These are phyloP conservation scores for Climacium dendroides DNA, from an alignment of 225 moss, liverwort and hornwort species.

Conservation along the genomic window DNA sequence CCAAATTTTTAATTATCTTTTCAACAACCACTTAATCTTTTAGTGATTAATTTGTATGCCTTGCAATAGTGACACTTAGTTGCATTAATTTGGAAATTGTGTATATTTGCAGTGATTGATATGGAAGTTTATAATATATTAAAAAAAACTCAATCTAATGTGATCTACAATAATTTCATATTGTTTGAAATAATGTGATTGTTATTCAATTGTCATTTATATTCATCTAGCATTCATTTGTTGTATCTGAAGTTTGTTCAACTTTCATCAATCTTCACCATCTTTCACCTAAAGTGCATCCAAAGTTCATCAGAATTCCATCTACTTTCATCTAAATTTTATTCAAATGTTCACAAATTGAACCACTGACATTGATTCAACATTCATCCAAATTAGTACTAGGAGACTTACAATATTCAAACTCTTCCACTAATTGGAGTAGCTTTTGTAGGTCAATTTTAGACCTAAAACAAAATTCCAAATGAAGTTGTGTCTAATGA, in stretches of 20 bases:
- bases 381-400: neutral
- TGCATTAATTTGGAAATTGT: neutral
- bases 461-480: too few relatives aligned
- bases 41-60: neutral
- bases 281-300: neutral
- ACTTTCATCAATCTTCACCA: neutral
- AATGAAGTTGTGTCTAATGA: neutral
- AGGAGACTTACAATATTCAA: neutral
- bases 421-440: neutral
- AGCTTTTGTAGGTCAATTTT: fast-evolving
- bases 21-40: neutral
- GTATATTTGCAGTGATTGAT: fast-evolving
- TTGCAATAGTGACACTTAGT: neutral
- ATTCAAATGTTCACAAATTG: neutral
- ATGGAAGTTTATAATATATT: neutral
- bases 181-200: neutral
- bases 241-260: neutral
- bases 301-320: neutral
- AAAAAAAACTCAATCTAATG: neutral
- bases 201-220: neutral
- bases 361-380: neutral
- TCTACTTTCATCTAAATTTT: neutral
- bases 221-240: neutral
- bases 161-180: neutral
- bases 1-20: neutral